Evolutionary conservation across 495 filamentous ascomycete genomes (phyloP).

Genomic region (Neurospora discreta): DNA sequence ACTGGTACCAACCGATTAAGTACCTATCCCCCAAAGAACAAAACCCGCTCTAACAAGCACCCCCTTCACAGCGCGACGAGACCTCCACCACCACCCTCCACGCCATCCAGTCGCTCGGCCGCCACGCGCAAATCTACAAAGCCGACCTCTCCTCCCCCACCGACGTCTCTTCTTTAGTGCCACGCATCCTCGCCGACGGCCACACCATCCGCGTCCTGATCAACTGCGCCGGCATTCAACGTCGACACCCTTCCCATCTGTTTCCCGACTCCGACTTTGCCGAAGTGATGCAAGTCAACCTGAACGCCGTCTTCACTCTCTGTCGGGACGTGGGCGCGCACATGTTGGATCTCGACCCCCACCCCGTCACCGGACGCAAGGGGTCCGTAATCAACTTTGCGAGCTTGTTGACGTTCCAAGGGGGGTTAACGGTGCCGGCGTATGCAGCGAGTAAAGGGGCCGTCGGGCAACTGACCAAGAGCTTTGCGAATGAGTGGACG

Average conservation of each 20-base stretch:
- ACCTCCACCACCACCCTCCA: conserved; percentile 52
- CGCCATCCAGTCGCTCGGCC: conserved; percentile 51
- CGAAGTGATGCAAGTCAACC: conserved; percentile 77
- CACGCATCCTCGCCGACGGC: conserved; percentile 47
- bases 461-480: conserved; percentile 78
- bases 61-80: conserved; percentile 47
- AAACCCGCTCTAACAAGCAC: background rate
- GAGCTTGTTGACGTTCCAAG: conserved; percentile 78
- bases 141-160: conserved; percentile 57
- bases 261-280: conserved; percentile 82
- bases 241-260: conserved; percentile 59
- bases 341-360: conserved; percentile 52
- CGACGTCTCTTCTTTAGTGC: conserved; percentile 50
- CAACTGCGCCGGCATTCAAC: conserved; percentile 81
- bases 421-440: conserved; percentile 80
- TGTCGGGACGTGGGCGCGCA: conserved; percentile 79
- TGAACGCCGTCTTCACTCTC: conserved; percentile 70
- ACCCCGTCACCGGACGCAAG: conserved; percentile 42
- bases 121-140: conserved; percentile 56
- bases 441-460: conserved; percentile 87
- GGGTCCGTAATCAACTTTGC: conserved; percentile 84
- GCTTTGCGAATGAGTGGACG: conserved; percentile 80
- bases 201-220: conserved; percentile 60
- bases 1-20: too few species aligned
- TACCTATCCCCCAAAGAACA: background rate